Conservation (phyloP, 1,284 basidiomycete genomes). For the Sporisorium scitamineum region DNA sequence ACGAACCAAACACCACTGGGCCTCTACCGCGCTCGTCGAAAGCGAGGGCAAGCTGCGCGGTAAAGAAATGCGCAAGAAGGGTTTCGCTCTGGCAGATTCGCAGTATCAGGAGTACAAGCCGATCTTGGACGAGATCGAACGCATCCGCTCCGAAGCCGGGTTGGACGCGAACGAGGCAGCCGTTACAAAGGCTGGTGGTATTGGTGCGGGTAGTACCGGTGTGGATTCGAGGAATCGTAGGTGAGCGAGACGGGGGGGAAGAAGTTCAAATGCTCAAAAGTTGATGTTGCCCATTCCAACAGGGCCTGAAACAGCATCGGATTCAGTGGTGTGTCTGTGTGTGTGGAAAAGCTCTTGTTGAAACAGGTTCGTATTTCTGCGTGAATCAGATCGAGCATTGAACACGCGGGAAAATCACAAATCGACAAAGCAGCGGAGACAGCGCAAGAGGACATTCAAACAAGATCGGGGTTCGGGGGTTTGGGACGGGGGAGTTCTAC, state of each 20-base stretch:
- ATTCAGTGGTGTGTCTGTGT: neutral
- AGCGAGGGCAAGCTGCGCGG: slow-evolving; percentile 77
- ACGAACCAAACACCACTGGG: slow-evolving; percentile 79
- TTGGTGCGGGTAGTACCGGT: slow-evolving; percentile 44
- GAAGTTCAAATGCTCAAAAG: neutral
- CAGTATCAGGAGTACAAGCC: slow-evolving; percentile 67
- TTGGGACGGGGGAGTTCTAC: no score
- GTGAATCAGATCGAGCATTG: no score
- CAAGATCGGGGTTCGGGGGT: no score
- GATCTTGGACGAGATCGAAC: slow-evolving; percentile 75
- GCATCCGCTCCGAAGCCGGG: slow-evolving; percentile 85
- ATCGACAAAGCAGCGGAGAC: no score
- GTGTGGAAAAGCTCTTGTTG: neutral
- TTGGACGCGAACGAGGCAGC: slow-evolving; percentile 82
- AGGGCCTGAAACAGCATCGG: neutral
- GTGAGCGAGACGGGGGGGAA: slow-evolving; percentile 8
- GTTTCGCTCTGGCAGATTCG: slow-evolving; percentile 64
- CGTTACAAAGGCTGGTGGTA: slow-evolving; percentile 48
- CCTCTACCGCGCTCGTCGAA: slow-evolving; percentile 76
- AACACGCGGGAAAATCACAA: no score
- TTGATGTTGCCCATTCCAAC: neutral
- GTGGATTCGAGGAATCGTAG: slow-evolving; percentile 52
- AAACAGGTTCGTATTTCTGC: no score
- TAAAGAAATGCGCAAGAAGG: slow-evolving; percentile 82
- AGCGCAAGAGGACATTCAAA: neutral